Percentiles rank a stretch among this genome's conserved stretches.
Evolutionary conservation across 75 land plant genomes (phyloP).

Genomic region (Sequoia sempervirens): DNA sequence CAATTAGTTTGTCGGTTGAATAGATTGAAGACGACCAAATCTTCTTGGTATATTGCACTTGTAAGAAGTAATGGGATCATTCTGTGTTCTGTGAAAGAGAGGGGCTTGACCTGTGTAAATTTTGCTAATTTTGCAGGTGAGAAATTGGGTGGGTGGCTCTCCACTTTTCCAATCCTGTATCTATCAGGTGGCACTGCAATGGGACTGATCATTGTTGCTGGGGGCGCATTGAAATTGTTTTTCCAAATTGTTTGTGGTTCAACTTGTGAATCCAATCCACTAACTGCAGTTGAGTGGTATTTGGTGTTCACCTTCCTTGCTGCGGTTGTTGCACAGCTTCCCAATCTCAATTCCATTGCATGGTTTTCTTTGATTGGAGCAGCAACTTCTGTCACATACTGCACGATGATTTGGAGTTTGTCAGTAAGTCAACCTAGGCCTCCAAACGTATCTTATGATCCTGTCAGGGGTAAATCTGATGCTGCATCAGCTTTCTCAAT

Average conservation of each 20-base stretch:
- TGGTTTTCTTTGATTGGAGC: conserved; percentile 81
- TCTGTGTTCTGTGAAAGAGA: neutral
- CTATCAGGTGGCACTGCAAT: conserved; percentile 80
- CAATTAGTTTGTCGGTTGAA: neutral
- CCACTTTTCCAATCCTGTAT: conserved; percentile 54
- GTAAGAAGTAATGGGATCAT: neutral
- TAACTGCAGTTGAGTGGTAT: conserved; percentile 82
- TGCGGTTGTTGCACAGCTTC: conserved; percentile 74
- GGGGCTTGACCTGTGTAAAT: neutral
- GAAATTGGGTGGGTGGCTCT: conserved; percentile 38
- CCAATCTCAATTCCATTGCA: conserved; percentile 96
- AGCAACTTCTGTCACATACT: conserved; percentile 67
- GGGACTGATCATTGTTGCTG: conserved; percentile 68
- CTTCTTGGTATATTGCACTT: neutral
- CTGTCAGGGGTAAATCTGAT: conserved; percentile 7
- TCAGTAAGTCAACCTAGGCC: conserved; percentile 57
- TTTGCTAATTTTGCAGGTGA: conserved; percentile 39
- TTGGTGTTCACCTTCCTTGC: conserved; percentile 64
- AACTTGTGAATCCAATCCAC: conserved; percentile 31
- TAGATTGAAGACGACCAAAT: neutral
- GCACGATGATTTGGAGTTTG: conserved; percentile 69
- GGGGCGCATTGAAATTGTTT: conserved; percentile 61
- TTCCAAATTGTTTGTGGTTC: conserved; percentile 57
- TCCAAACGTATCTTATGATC: conserved; percentile 45
- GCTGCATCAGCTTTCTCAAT: conserved; percentile 29